Evolutionary conservation across 306 rosid species (phyloP), one percentile per base, ranked within the genome.

Genomic region (Dalbergia oliveri): DNA sequence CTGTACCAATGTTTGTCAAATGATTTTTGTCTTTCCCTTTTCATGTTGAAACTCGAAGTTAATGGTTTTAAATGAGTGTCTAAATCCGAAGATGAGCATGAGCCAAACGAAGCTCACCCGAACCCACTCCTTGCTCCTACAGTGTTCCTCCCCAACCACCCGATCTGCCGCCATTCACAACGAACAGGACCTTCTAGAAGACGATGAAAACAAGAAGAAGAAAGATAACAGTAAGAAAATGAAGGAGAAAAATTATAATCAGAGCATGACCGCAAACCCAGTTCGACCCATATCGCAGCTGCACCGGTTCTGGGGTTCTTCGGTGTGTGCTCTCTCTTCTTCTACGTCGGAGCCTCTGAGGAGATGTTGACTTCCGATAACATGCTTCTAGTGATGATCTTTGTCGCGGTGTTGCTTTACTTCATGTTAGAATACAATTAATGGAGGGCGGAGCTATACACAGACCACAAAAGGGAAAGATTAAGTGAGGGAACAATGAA

Each of bases 61-160:
- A 26, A 26, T 26, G 31, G 31, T 26, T 26, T 26, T 26, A 26
- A 26, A 26, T 26, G 31, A 26, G 31, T 26, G 31, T 26, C 31
- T 26, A 26, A 26, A 26, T 54, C 78, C 91, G 59, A 97, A 88
- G 83, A 91, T 82, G 86, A 2, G 47, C 1, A 21, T 0, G 31
- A 87, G 89, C 71, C 93, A 80, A 73, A 66, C 90, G 54, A 93
- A 90, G 86, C 97, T 95, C 18, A 89, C 97, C 34, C 84, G 99
- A 69, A 95, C 94, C 31, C 93, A 93, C 44, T 95, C 99, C 6
- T 93, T 96, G 5, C 91, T 95, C 10, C 99, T 92, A 9, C 93
- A 91, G n/a, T 26, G 3, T 26, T 90, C 93, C 3, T 93, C 99
- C 6, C 92, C 98, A 11, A 93, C 99, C 68, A 85, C 93, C 77